Evolutionary conservation across 2,329 filamentous ascomycete species (phyloP).

Genomic region (Aspergillus sp.): DNA sequence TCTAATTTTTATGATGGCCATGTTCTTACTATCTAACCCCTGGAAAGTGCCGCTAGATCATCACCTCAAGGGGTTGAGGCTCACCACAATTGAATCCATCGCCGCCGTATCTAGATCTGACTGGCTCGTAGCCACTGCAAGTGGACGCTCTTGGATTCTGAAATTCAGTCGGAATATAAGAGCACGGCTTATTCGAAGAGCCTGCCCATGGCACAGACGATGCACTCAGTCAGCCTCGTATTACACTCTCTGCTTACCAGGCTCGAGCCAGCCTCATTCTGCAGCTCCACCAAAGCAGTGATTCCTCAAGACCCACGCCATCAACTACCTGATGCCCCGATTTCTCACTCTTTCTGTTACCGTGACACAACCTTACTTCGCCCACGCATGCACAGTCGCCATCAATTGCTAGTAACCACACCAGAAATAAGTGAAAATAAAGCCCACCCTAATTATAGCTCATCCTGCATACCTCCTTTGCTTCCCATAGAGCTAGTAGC

Average conservation of each 20-base stretch:
- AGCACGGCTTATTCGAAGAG: not conserved
- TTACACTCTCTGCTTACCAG: not conserved
- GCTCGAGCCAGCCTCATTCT: not conserved
- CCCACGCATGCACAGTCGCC: not conserved
- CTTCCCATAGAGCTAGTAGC: not conserved
- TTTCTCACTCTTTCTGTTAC: not conserved
- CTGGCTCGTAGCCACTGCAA: too few species aligned
- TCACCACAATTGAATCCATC: too few species aligned
- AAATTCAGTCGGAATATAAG: not conserved
- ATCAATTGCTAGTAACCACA: not conserved
- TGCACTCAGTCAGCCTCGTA: not conserved
- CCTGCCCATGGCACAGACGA: not conserved
- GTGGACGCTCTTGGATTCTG: not conserved
- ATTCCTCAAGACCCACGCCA: not conserved
- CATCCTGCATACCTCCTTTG: slow-evolving; percentile 1
- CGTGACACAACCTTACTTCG: not conserved
- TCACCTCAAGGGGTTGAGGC: too few species aligned
- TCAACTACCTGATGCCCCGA: not conserved
- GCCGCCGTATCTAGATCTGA: too few species aligned
- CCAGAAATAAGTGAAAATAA: slow-evolving; percentile 4
- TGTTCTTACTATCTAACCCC: too few species aligned
- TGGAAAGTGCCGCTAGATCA: too few species aligned
- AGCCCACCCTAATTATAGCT: slow-evolving; percentile 7
- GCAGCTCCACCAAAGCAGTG: not conserved
- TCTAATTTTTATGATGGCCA: not conserved